Percentiles rank a stretch among this genome's conserved stretches.
Conservation (phyloP, 129 eudicot species). For the Scalesia atractyloides region DNA sequence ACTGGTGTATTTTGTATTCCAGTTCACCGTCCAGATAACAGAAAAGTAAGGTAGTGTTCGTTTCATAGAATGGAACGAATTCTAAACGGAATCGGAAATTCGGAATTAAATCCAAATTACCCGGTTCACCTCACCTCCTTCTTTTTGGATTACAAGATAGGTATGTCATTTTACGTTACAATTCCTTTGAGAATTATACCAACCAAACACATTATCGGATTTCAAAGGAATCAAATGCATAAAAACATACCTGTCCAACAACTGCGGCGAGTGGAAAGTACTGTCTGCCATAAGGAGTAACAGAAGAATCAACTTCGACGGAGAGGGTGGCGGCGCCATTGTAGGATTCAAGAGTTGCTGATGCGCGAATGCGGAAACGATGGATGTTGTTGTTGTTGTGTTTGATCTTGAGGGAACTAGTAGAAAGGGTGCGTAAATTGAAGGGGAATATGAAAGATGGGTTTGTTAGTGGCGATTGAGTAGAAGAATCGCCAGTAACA, state of each 20-base stretch:
- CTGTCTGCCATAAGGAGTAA: constrained; percentile 58
- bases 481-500: neutral
- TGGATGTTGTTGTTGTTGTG: constrained; percentile 26
- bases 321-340: constrained; percentile 63
- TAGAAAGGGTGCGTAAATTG: constrained; percentile 26
- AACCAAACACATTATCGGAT: too few relatives aligned
- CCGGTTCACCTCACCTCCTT: too few relatives aligned
- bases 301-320: constrained; percentile 18
- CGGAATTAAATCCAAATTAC: too few relatives aligned
- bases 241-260: constrained; percentile 72
- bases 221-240: neutral
- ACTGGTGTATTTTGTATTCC: too few relatives aligned
- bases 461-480: constrained; percentile 13
- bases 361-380: constrained; percentile 54
- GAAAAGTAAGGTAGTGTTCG: too few relatives aligned
- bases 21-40: too few relatives aligned
- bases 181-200: too few relatives aligned
- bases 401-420: constrained; percentile 33
- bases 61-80: too few relatives aligned
- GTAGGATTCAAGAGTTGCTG: constrained; percentile 65
- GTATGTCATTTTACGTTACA: too few relatives aligned
- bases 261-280: constrained; percentile 97
- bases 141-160: too few relatives aligned
- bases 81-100: too few relatives aligned
- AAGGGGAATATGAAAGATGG: constrained; percentile 32